A percentile compares a stretch with the other conserved stretches of the same genome.
These are phyloP conservation scores for Boletus tylopilopsis DNA, from an alignment of 768 basidiomycete genomes.

Conservation along the genomic window DNA sequence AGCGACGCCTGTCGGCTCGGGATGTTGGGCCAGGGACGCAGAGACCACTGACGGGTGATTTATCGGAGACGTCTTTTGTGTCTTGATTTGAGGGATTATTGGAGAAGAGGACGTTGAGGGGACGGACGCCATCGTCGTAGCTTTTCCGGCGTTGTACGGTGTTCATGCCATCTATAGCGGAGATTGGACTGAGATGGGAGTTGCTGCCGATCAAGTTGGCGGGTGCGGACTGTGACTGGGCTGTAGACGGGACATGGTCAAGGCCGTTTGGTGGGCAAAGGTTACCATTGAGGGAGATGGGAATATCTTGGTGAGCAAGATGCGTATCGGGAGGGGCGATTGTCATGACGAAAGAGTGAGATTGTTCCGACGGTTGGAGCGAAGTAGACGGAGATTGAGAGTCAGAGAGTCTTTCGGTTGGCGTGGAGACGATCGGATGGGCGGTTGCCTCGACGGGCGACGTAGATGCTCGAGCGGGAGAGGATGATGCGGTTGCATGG, in stretches of 20 bases:
- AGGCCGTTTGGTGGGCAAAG: neutral
- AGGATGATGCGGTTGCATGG: conserved; percentile 2
- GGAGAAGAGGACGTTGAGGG: conserved; percentile 34
- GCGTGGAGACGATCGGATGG: conserved; percentile 15
- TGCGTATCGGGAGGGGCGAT: conserved; percentile 37
- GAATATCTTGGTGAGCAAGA: neutral
- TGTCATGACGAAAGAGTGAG: conserved; percentile 41
- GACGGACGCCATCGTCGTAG: conserved; percentile 42
- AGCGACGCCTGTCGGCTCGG: conserved; percentile 45
- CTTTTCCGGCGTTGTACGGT: conserved; percentile 35
- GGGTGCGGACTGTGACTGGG: conserved; percentile 17
- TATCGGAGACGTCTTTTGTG: conserved; percentile 9
- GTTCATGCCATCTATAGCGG: conserved; percentile 7
- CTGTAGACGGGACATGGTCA: neutral
- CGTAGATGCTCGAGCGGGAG: conserved; percentile 6
- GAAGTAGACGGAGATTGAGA: conserved; percentile 9
- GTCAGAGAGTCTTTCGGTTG: conserved; percentile 13
- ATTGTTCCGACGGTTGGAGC: conserved; percentile 23
- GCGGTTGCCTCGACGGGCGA: conserved; percentile 10
- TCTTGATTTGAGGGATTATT: conserved; percentile 12
- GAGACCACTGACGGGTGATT: conserved; percentile 13
- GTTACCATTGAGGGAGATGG: conserved; percentile 4
- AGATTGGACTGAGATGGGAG: conserved; percentile 23
- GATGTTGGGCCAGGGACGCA: conserved; percentile 29
- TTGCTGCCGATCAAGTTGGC: conserved; percentile 1